phyloP scores from a whole-genome alignment of 257 asterid species.

The Solanum virginianum region DNA sequence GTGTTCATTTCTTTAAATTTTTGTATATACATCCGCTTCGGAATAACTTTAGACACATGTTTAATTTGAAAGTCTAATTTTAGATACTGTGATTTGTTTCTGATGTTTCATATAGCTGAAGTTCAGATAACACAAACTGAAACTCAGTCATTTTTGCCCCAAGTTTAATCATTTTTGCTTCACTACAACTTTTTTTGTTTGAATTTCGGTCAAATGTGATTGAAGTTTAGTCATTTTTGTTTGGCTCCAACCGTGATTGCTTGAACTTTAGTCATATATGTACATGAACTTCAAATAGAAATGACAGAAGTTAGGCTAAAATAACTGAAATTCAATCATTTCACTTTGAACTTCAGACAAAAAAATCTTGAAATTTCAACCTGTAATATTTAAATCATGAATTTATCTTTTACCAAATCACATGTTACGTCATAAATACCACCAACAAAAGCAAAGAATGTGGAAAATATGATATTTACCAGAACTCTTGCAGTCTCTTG shows the following conservation, averaged over 20 bases:
- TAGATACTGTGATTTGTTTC: not conserved
- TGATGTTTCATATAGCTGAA: not conserved
- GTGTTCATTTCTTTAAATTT: not conserved
- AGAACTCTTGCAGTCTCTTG: slow-evolving; percentile 71
- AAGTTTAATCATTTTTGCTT: not conserved
- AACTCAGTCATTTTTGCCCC: not conserved
- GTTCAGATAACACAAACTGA: not conserved
- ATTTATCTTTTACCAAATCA: not conserved
- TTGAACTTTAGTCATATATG: not conserved
- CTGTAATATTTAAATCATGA: not conserved
- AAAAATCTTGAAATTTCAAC: not conserved
- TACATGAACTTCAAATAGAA: not conserved
- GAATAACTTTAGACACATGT: not conserved
- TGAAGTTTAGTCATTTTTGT: not conserved
- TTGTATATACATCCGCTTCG: not conserved
- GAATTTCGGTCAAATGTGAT: not conserved
- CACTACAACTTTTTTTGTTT: not conserved
- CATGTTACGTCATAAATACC: not conserved
- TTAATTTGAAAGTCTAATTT: not conserved
- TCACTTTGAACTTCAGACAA: not conserved
- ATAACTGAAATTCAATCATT: not conserved
- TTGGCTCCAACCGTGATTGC: not conserved
- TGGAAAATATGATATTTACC: slow-evolving; percentile 11
- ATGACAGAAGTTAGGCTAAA: not conserved
- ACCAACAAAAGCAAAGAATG: not conserved